These are phyloP conservation scores for Eucommia ulmoides DNA, from an alignment of 257 asterid genomes.

Conservation along the genomic window DNA sequence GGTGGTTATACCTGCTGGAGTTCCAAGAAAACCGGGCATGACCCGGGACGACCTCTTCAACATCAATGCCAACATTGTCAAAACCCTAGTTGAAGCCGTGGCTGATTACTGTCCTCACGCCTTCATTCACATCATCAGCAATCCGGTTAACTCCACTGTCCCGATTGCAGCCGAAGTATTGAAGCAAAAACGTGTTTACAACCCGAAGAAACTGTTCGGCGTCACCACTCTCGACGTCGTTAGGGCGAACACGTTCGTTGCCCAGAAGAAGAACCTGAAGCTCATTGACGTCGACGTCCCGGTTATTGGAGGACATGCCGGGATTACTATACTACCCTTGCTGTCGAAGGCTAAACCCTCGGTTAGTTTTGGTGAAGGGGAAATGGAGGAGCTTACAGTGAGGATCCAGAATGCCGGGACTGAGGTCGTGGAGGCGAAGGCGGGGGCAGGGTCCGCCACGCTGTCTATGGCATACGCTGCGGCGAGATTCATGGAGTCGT, in stretches of 20 bases:
- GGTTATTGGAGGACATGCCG: conserved; percentile 81
- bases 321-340: conserved; percentile 69
- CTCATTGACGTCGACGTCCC: conserved; percentile 78
- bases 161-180: conserved; percentile 84
- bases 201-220: conserved; percentile 78
- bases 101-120: conserved; percentile 83
- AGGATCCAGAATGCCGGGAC: conserved; percentile 90
- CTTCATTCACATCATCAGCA: conserved; percentile 75
- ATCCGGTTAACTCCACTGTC: conserved; percentile 79
- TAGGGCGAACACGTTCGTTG: conserved; percentile 65
- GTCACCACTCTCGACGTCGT: conserved; percentile 83
- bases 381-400: conserved; percentile 52
- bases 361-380: conserved; percentile 42
- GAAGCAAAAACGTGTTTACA: conserved; percentile 59
- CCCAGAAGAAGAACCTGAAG: conserved; percentile 55
- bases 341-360: conserved; percentile 66
- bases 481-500: conserved; percentile 76
- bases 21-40: conserved; percentile 86
- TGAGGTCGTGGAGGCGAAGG: conserved; percentile 90
- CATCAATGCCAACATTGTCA: conserved; percentile 70
- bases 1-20: conserved; percentile 84
- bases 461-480: conserved; percentile 94
- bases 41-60: conserved; percentile 84
- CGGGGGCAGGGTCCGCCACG: conserved; percentile 91
- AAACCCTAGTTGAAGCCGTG: conserved; percentile 55